A percentile compares a stretch with the other conserved stretches of the same genome.
Evolutionary conservation across 306 rosid genomes (phyloP).

Genomic region (Gastrolobium villosum): DNA sequence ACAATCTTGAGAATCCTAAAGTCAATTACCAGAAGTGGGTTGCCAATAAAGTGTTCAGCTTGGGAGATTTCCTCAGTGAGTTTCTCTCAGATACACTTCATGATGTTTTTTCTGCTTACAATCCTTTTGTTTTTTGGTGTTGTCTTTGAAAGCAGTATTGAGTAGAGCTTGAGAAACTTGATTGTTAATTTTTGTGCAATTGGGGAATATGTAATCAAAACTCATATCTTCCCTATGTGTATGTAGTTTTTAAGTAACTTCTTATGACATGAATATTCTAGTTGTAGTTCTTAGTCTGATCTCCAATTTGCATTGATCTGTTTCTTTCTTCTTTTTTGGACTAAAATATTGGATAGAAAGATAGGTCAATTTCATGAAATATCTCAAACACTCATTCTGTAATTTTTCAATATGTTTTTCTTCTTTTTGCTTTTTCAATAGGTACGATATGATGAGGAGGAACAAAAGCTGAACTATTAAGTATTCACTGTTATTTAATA

Average conservation of each 20-base stretch:
- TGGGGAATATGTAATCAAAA: not conserved
- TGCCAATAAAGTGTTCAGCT: constrained; percentile 67
- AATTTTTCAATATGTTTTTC: not conserved
- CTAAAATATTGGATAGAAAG: not conserved
- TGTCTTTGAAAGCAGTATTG: not conserved
- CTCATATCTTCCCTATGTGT: not conserved
- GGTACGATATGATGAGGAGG: not conserved
- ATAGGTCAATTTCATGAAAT: not conserved
- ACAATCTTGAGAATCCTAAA: constrained; percentile 60
- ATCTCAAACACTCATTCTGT: not conserved
- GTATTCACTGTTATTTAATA: not conserved
- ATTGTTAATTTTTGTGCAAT: not conserved
- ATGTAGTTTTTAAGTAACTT: not conserved
- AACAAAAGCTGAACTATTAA: not conserved
- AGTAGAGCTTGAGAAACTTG: not conserved
- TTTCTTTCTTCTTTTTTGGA: not conserved
- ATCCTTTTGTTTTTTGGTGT: not conserved
- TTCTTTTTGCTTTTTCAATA: not conserved
- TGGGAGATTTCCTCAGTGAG: constrained; percentile 95
- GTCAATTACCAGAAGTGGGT: constrained; percentile 85
- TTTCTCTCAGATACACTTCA: not conserved
- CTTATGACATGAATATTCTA: constrained; percentile 21
- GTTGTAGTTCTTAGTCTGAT: constrained; percentile 29
- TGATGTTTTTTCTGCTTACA: not conserved
- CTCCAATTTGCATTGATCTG: constrained; percentile 11